phyloP scores from a whole-genome alignment of 495 filamentous ascomycete species.

The Annulohypoxylon moriforme region DNA sequence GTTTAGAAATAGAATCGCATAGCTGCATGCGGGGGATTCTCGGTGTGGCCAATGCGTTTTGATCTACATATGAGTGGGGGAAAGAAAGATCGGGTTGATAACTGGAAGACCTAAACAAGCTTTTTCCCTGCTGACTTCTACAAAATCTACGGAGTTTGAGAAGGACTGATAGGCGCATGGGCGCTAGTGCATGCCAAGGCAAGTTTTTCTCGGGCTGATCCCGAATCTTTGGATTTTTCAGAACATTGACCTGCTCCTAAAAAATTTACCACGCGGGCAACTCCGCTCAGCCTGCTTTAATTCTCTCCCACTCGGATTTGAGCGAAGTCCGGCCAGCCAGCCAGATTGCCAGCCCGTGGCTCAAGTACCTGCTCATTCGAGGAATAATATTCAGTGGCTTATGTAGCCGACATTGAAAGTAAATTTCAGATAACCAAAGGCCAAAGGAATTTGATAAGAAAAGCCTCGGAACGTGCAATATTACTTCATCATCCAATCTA shows the following conservation, averaged over 20 bases:
- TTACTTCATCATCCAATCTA: constrained; percentile 26
- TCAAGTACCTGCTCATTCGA: constrained; percentile 23
- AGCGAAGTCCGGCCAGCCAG: constrained; percentile 15
- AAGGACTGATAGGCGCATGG: constrained; percentile 1
- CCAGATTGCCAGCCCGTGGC: background rate
- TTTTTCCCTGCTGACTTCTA: constrained; percentile 6
- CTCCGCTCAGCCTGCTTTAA: constrained; percentile 22
- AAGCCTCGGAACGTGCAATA: constrained; percentile 5
- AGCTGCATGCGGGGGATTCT: background rate
- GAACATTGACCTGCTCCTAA: background rate
- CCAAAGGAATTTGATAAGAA: constrained; percentile 11
- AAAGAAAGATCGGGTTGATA: constrained; percentile 5
- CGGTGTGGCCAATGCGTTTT: background rate
- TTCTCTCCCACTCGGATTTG: constrained; percentile 22
- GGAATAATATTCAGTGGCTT: constrained; percentile 5
- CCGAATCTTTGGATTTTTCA: constrained; percentile 8
- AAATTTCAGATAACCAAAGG: constrained; percentile 13
- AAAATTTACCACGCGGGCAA: constrained; percentile 16
- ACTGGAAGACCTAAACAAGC: constrained; percentile 15
- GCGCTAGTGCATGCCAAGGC: constrained; percentile 7
- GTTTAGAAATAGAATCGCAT: background rate
- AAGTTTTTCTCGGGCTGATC: background rate
- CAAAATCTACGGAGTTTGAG: background rate
- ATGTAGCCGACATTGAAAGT: constrained; percentile 15
- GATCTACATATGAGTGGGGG: background rate